phyloP scores from a whole-genome alignment of 2,329 filamentous ascomycete genomes.

The Calonectria ilicicola region DNA sequence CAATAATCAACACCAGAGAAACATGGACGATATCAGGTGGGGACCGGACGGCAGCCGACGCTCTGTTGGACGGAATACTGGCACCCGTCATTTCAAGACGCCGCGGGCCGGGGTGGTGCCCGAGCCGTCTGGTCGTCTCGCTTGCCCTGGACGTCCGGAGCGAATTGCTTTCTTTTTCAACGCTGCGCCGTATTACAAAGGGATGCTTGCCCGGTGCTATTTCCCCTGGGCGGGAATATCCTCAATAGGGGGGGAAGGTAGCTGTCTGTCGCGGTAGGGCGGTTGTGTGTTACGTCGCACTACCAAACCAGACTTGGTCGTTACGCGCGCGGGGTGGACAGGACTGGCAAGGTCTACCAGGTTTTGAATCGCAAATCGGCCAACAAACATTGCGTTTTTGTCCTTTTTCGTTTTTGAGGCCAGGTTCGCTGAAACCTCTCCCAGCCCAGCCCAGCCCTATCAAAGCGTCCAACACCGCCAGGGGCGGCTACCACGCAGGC shows the following conservation, averaged over 20 bases:
- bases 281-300: conserved; percentile 35
- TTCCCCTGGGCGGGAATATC: conserved; percentile 15
- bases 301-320: background rate
- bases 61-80: conserved; percentile 28
- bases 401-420: background rate
- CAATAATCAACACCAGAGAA: conserved; percentile 6
- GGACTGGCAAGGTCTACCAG: background rate
- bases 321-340: conserved; percentile 1
- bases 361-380: background rate
- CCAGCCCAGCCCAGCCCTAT: conserved; percentile 38
- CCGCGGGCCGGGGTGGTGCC: conserved; percentile 32
- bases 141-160: conserved; percentile 37
- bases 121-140: conserved; percentile 34
- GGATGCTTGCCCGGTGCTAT: conserved; percentile 25
- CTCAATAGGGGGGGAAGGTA: background rate
- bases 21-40: background rate
- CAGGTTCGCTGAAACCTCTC: conserved; percentile 2
- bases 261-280: conserved; percentile 20
- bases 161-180: conserved; percentile 39
- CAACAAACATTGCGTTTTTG: background rate
- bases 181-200: conserved; percentile 34
- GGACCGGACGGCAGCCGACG: conserved; percentile 21
- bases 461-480: conserved; percentile 25
- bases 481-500: conserved; percentile 16
- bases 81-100: conserved; percentile 20